Evolutionary conservation across 164 flowering plant species (phyloP).

Genomic region (Piper betle): DNA sequence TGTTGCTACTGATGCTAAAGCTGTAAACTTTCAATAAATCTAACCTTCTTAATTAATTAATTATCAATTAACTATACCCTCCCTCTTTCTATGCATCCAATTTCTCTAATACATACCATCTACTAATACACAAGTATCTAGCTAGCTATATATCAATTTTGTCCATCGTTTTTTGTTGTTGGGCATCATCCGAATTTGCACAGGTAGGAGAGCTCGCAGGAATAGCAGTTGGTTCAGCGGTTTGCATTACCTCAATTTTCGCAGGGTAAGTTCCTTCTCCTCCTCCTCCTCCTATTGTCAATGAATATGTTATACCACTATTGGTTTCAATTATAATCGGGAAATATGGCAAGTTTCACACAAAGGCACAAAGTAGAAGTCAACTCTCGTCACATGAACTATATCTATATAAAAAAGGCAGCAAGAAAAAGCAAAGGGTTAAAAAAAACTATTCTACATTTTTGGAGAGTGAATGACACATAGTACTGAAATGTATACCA

Average conservation of each 20-base stretch:
- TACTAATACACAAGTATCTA: background rate
- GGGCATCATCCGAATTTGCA: background rate
- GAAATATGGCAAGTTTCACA: background rate
- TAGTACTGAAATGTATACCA: background rate
- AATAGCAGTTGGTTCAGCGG: conserved; percentile 85
- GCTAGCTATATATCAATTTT: too few species aligned
- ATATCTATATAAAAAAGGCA: background rate
- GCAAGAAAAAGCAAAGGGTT: background rate
- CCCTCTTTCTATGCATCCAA: too few species aligned
- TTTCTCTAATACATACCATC: background rate
- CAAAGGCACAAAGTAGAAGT: background rate
- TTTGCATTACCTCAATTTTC: conserved; percentile 64
- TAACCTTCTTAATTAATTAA: background rate
- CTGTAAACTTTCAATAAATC: conserved; percentile 23
- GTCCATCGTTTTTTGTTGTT: background rate
- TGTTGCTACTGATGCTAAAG: conserved; percentile 74
- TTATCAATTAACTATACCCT: background rate
- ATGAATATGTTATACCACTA: background rate
- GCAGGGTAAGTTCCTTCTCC: conserved; percentile 47
- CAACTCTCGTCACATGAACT: background rate
- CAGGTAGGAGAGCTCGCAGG: conserved; percentile 85
- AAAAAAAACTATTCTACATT: too few species aligned
- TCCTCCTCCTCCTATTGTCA: background rate
- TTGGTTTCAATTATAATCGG: background rate
- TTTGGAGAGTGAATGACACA: background rate